phyloP scores from a whole-genome alignment of 768 basidiomycete genomes.

The Lentinula edodes region DNA sequence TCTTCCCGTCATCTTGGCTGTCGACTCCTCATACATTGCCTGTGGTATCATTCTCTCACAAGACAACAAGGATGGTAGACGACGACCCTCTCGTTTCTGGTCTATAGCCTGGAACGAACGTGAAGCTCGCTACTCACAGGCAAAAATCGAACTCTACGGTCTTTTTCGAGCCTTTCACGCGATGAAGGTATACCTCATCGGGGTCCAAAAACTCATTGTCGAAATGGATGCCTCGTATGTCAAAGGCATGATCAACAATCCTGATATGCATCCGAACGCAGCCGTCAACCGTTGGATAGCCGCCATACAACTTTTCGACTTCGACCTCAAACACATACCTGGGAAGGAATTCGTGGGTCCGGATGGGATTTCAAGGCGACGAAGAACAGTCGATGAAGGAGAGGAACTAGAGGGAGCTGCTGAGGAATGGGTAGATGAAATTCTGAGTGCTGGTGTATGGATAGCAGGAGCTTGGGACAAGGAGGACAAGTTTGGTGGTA shows the following conservation, averaged over 20 bases:
- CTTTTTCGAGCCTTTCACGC: constrained; percentile 26
- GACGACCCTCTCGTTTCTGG: neutral
- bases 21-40: constrained; percentile 23
- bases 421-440: neutral
- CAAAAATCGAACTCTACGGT: constrained; percentile 21
- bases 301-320: constrained; percentile 13
- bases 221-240: too few relatives aligned
- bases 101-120: constrained; percentile 15
- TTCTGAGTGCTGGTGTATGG: neutral
- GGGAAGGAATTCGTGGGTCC: constrained; percentile 3
- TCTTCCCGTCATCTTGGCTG: constrained; percentile 21
- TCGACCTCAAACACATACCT: constrained; percentile 27
- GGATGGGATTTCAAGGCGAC: too few relatives aligned
- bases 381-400: too few relatives aligned
- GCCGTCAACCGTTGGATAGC: neutral
- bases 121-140: constrained; percentile 15
- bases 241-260: neutral
- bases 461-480: neutral
- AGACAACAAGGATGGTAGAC: neutral
- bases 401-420: too few relatives aligned
- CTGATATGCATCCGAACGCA: neutral
- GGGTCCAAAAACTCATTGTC: neutral
- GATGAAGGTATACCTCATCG: neutral
- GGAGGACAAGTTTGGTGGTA: neutral
- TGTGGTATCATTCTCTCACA: neutral